These are phyloP conservation scores for Coleophoma cylindrospora DNA, from an alignment of 2,329 filamentous ascomycete species.

Conservation along the genomic window DNA sequence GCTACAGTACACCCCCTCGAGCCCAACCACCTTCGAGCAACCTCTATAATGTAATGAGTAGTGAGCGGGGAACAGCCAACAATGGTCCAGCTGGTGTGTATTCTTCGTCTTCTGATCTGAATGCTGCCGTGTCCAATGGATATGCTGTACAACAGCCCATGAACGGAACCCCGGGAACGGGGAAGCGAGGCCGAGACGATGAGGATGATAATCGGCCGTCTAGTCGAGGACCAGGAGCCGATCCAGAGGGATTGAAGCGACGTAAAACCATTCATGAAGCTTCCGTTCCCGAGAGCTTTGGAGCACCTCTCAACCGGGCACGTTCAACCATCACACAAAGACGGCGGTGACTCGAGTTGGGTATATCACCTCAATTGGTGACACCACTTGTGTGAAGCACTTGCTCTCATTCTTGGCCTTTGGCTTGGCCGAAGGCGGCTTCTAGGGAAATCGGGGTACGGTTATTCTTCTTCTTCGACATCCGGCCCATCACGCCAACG, in stretches of 20 bases:
- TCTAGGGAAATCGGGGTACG: background rate
- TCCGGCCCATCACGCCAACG: constrained; percentile 10
- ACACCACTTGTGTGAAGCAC: too few relatives aligned
- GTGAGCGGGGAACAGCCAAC: constrained; percentile 64
- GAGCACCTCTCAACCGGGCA: constrained; percentile 40
- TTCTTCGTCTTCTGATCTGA: constrained; percentile 57
- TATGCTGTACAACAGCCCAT: constrained; percentile 61
- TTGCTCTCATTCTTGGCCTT: too few relatives aligned
- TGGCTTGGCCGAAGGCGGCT: background rate
- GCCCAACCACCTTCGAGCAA: constrained; percentile 67
- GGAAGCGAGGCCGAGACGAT: constrained; percentile 39
- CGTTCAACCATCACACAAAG: constrained; percentile 37
- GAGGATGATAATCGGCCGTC: constrained; percentile 52
- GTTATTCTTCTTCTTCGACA: background rate
- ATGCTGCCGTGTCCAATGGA: constrained; percentile 49
- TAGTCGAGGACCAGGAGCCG: constrained; percentile 45
- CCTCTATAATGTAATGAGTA: constrained; percentile 85
- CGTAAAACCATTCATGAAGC: constrained; percentile 71
- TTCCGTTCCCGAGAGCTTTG: constrained; percentile 45
- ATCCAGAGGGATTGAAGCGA: constrained; percentile 65
- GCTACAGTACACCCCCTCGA: constrained; percentile 76
- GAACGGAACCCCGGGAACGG: constrained; percentile 50
- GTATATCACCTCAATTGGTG: too few relatives aligned
- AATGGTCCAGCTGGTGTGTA: constrained; percentile 64
- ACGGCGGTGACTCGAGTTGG: constrained; percentile 18